Base-by-base conservation (phyloP, 2,329 filamentous ascomycete genomes). In the Aureobasidium lini region DNA sequence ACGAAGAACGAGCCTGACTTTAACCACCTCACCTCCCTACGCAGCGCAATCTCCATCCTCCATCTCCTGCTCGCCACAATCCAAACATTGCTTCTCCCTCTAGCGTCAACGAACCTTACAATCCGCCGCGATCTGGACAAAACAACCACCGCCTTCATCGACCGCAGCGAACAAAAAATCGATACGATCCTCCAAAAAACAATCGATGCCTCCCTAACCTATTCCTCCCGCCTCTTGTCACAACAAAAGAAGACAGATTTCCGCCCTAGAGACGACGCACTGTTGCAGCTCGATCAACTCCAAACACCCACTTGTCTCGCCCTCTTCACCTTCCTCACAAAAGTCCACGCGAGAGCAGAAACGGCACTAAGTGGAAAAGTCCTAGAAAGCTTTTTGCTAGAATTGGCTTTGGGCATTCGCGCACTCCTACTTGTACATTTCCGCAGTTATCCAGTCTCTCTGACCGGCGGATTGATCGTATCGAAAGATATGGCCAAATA, bases 401-500 rank as follows among this genome's bases (percentile, higher is more conserved):
- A 97, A 75, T 83, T 97, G 23, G 92, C 90, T 1, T 77, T 92
- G 13, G 87, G 87, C 9, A 80, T 96, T 37, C 86, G 92, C 65
- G 77, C 81, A 52, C 82, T 95, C 9, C 81, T 99, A 4, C 85
- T 99, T 63, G 89, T 94, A 63, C 94, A 99, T 74, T 90, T 97
- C 75, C 94, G 95, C 69, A 91, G 90, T 68, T 99, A 95, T 76
- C 85, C 87, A 62, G 90, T 99, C 65, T 96, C 91, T 66, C 90
- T 92, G 42, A 92, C 93, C 0, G 94, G 94, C 62, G 94, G 91
- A 2, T 83, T 99, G 48, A 94, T 96, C 83, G 90, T 97, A 29
- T 93, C 88, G 37, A 95, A 97, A 76, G 94, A 99, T 71, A 92
- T 97, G 72, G 90, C 90, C 37, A 91, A 90, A 70, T 99, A 99